Percentiles rank a stretch among this genome's conserved stretches.
Conservation (phyloP, 371 early-diverging fungal species). For the Mortierella sp. region DNA sequence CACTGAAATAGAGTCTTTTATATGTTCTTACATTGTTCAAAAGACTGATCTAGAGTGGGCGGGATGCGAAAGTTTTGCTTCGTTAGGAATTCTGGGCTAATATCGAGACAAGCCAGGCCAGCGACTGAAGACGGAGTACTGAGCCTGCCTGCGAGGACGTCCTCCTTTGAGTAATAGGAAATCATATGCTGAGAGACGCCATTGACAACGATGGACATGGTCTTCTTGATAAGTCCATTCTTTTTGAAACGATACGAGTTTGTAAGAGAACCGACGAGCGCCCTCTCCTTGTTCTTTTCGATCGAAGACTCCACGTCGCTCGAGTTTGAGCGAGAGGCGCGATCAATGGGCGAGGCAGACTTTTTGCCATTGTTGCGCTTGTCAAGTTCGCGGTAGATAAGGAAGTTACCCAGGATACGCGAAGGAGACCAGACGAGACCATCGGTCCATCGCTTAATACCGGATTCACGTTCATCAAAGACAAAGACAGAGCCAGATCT, state of each 20-base stretch:
- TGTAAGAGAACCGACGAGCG: conserved; percentile 71
- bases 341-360: conserved; percentile 44
- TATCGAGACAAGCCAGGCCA: conserved; percentile 61
- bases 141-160: conserved; percentile 67
- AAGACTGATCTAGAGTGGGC: conserved; percentile 60
- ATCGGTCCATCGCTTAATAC: conserved; percentile 93
- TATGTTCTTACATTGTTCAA: conserved; percentile 26
- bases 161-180: conserved; percentile 86
- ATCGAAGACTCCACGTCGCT: conserved; percentile 50
- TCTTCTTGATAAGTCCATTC: conserved; percentile 87
- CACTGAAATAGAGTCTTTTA: too few species aligned
- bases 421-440: conserved; percentile 89
- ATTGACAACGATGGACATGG: conserved; percentile 83
- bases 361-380: conserved; percentile 60
- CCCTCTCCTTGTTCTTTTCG: conserved; percentile 68
- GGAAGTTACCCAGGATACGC: conserved; percentile 82
- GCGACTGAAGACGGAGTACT: conserved; percentile 66
- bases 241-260: conserved; percentile 78
- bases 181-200: conserved; percentile 85
- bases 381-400: conserved; percentile 83
- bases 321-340: conserved; percentile 34
- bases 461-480: conserved; percentile 85
- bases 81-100: conserved; percentile 65
- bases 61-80: conserved; percentile 71
- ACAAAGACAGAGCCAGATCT: conserved; percentile 82